Evolutionary conservation across 2,329 filamentous ascomycete genomes (phyloP).

Genomic region (Xylaria sp.): DNA sequence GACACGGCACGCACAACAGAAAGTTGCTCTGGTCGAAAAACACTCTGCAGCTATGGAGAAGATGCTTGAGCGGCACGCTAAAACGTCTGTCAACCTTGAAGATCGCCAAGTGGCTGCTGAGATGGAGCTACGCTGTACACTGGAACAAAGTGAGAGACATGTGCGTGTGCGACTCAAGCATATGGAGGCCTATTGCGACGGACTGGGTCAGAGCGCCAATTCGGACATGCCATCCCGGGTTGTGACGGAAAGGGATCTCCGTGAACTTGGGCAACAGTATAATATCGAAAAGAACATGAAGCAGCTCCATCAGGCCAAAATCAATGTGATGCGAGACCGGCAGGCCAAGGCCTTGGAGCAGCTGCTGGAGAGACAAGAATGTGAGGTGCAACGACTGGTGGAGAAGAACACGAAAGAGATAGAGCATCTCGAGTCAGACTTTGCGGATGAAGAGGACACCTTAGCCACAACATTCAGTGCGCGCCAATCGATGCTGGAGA

Average conservation of each 20-base stretch:
- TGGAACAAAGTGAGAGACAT: slow-evolving; percentile 68
- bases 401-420: slow-evolving; percentile 61
- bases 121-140: slow-evolving; percentile 65
- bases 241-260: slow-evolving; percentile 69
- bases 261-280: slow-evolving; percentile 70
- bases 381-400: slow-evolving; percentile 60
- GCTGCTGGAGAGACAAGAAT: slow-evolving; percentile 64
- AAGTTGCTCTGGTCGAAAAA: slow-evolving; percentile 58
- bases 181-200: slow-evolving; percentile 74
- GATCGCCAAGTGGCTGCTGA: slow-evolving; percentile 71
- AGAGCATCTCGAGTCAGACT: slow-evolving; percentile 59
- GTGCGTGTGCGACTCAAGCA: slow-evolving; percentile 69
- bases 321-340: slow-evolving; percentile 73
- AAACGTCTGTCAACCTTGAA: slow-evolving; percentile 66
- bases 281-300: slow-evolving; percentile 69
- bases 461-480: slow-evolving; percentile 58
- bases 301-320: slow-evolving; percentile 67
- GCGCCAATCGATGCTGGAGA: slow-evolving; percentile 58
- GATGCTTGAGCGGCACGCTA: slow-evolving; percentile 66
- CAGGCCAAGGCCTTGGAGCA: slow-evolving; percentile 72
- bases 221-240: slow-evolving; percentile 59
- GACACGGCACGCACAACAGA: slow-evolving; percentile 61
- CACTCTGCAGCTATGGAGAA: slow-evolving; percentile 61
- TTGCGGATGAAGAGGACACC: slow-evolving; percentile 62
- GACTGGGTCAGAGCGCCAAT: slow-evolving; percentile 57